phyloP scores from a whole-genome alignment of 2,329 filamentous ascomycete genomes.

The Aureobasidium sp. region DNA sequence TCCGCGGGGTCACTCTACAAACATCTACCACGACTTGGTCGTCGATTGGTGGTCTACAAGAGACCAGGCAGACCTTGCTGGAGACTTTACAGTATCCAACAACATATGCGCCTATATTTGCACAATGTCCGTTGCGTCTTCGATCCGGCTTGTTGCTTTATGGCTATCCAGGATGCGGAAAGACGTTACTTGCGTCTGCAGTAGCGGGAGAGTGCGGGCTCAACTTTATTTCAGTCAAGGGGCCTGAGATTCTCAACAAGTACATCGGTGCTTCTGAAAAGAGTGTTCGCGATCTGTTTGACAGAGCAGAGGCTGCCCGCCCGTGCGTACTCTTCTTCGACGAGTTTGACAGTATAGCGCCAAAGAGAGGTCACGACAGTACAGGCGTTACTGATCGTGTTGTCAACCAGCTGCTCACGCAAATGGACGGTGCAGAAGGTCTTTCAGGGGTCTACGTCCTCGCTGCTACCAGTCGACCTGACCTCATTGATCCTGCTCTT shows the following conservation, averaged over 20 bases:
- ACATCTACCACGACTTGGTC: constrained; percentile 88
- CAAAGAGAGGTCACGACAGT: constrained; percentile 92
- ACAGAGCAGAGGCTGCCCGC: constrained; percentile 79
- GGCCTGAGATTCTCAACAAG: constrained; percentile 96
- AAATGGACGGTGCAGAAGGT: constrained; percentile 98
- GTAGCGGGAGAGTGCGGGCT: constrained; percentile 97
- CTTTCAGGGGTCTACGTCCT: constrained; percentile 92
- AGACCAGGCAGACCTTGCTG: constrained; percentile 82
- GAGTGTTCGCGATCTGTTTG: constrained; percentile 89
- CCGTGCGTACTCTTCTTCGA: constrained; percentile 98
- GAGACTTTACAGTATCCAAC: constrained; percentile 97
- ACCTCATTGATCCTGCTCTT: constrained; percentile 90
- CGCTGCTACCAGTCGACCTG: constrained; percentile 85
- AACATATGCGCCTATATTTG: constrained; percentile 95
- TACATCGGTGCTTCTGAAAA: constrained; percentile 98
- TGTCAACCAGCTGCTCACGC: constrained; percentile 94
- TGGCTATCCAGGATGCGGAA: constrained; percentile 92
- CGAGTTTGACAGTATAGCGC: constrained; percentile 96
- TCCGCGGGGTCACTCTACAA: constrained; percentile 90
- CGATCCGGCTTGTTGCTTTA: constrained; percentile 90
- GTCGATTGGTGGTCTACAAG: constrained; percentile 79
- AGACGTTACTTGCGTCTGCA: constrained; percentile 88
- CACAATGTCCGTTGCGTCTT: constrained; percentile 87
- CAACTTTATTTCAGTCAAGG: constrained; percentile 98
- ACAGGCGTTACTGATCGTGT: constrained; percentile 98